Base-by-base conservation (phyloP, 345 rosid species). In the Melastoma malabathricum region DNA sequence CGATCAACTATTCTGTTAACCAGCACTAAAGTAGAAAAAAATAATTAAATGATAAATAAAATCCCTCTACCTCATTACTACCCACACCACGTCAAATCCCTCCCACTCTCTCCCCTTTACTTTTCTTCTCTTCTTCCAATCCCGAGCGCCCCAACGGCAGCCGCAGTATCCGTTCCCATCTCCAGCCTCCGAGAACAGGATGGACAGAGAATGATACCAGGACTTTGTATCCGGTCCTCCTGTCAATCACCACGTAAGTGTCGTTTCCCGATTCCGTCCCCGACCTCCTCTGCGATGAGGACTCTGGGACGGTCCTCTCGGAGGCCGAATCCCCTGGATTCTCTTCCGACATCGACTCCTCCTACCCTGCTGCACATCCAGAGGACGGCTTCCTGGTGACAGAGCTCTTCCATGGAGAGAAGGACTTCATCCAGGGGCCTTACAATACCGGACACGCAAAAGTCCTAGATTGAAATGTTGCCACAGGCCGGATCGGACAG, bases 211-310 rank as follows among this genome's bases (percentile, higher is more conserved):
- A 74, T 76, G 83, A 78, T 31, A 58, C 56, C 2, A 34, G 41
- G 41, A 34, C 41, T 34, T 12, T 12, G 41, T 34, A 12, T 34
- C 31, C 46, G 54, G 54, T 50, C 13, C 29, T 53, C n/a, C 53
- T 15, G 60, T 17, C 23, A 9, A 18, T 41, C 47, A 27, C 43
- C 57, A 84, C 76, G 95, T 75, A 78, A 39, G 53, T 71, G 12
- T 69, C 84, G n/a, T 85, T 47, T 56, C 67, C 78, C 59, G 82
- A 73, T 63, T 61, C 69, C 73, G 67, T 64, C 60, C 65, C 83
- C 56, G 88, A 84, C 70, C 84, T 92, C 44, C 78, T 80, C 34
- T 87, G 98, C 70, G 54, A 66, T 18, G 98, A 87, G 68, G 93
- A 81, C 50, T 86, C 86, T 58, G 78, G 76, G 52, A 81, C 79